Conservation (phyloP, 306 rosid genomes). For the Calophaca sinica region DNA sequence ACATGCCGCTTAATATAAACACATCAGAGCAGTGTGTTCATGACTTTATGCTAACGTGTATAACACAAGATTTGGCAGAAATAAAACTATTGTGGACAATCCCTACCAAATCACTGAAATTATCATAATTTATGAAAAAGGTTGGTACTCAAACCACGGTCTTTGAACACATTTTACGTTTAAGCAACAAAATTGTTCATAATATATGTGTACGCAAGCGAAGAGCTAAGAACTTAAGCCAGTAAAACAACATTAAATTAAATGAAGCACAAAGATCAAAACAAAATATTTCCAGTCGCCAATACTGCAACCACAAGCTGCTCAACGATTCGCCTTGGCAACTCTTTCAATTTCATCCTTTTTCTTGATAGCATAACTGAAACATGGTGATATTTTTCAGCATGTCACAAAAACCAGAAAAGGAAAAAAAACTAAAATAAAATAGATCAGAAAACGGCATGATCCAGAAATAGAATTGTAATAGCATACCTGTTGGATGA, state of each 20-base stretch:
- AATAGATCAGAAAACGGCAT: background rate
- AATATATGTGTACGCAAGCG: too few species aligned
- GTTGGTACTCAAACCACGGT: too few species aligned
- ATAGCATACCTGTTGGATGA: constrained; percentile 65
- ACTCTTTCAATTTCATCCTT: constrained; percentile 80
- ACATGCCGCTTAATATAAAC: too few species aligned
- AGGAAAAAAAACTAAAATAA: background rate
- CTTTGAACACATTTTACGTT: too few species aligned
- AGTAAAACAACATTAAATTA: background rate
- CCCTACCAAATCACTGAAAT: too few species aligned
- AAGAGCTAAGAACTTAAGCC: background rate
- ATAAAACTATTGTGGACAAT: too few species aligned
- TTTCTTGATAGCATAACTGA: constrained; percentile 74
- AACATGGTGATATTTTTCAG: background rate
- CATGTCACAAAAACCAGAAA: background rate
- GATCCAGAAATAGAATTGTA: background rate
- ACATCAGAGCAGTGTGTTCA: too few species aligned
- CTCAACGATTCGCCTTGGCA: constrained; percentile 76
- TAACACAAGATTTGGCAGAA: too few species aligned
- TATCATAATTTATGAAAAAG: too few species aligned
- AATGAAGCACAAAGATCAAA: constrained; percentile 14
- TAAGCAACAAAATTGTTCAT: too few species aligned
- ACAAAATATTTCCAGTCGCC: constrained; percentile 40
- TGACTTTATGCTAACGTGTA: too few species aligned
- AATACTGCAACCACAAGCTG: constrained; percentile 24